Conservation (phyloP, 2,329 filamentous ascomycete genomes). For the Lachnellula cervina region DNA sequence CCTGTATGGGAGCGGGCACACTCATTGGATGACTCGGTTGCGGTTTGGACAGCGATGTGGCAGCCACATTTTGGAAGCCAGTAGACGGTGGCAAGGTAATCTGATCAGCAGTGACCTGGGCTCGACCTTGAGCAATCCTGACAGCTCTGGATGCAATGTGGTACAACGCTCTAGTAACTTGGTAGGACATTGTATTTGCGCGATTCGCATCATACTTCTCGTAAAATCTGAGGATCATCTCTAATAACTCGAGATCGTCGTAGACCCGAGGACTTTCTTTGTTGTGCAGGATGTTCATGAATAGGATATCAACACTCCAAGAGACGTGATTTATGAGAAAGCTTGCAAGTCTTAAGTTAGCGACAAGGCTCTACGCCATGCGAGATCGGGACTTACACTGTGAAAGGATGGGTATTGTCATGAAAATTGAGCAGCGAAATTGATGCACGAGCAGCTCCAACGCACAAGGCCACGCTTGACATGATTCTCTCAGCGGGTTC, state of each 20-base stretch:
- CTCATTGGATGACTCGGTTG: not conserved
- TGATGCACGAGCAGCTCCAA: constrained; percentile 13
- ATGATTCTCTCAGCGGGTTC: constrained; percentile 8
- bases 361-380: not conserved
- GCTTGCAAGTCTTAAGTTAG: constrained; percentile 2
- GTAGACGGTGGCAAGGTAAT: not conserved
- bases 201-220: constrained; percentile 10
- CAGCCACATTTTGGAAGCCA: not conserved
- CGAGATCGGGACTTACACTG: constrained; percentile 3
- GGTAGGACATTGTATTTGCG: constrained; percentile 1
- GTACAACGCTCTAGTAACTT: constrained; percentile 8
- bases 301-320: constrained; percentile 17
- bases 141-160: constrained; percentile 12
- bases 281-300: constrained; percentile 17
- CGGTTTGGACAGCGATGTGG: not conserved
- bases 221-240: constrained; percentile 8
- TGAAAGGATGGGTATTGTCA: constrained; percentile 12
- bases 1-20: not conserved
- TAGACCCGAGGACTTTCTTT: constrained; percentile 8
- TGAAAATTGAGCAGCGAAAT: constrained; percentile 13
- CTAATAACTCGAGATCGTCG: constrained; percentile 9
- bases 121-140: constrained; percentile 1
- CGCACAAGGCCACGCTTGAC: constrained; percentile 14
- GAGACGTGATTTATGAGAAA: constrained; percentile 12
- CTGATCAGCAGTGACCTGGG: not conserved